Evolutionary conservation across 305 asterid genomes (phyloP), one percentile per base, ranked within the genome.

Genomic region (Petunia hybrid): DNA sequence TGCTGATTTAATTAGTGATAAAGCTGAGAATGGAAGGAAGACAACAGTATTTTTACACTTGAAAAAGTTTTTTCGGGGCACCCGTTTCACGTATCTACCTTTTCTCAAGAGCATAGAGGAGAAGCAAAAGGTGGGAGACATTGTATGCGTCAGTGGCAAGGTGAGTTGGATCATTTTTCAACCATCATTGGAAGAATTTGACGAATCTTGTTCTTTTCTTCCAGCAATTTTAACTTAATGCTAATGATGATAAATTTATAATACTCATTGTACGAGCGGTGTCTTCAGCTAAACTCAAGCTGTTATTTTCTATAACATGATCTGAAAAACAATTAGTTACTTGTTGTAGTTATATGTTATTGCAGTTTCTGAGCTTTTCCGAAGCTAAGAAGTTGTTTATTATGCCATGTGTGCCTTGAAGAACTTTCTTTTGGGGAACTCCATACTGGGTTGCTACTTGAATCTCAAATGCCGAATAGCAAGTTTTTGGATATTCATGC

Each of bases 91-190:
- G 80, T 85, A 73, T 85, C 73, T 80, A 57, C 95, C 97, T 81
- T 94, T 96, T 86, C 98, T 96, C 80, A 91, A 67, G 90, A 89
- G 93, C 84, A 86, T 96, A 77, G 91, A 92, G 87, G 98, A 84
- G 83, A 96, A 94, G 91, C 88, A 96, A 85, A 92, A 74, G 84
- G 94, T 88, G 82, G 98, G 97, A 80, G 98, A 96, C 86, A 70
- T 87, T 66, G 97, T 94, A 59, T 94, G 99, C 75, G 93, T 96
- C 84, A 94, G 98, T 87, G 99, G 99, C 85, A 96, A 96, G 98
- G 99, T 94, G 81, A 82, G 91, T 77, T 83, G 76, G n/a, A 22
- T 63, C 46, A 64, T 36, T 41, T 48, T 41, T 45, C n/a, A 38
- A 45, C 65, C 16, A 51, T 46, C 62, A 41, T n/a, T 64, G 55